These are phyloP conservation scores for Leucosporidium scottii DNA, from an alignment of 768 basidiomycete species.

Conservation along the genomic window DNA sequence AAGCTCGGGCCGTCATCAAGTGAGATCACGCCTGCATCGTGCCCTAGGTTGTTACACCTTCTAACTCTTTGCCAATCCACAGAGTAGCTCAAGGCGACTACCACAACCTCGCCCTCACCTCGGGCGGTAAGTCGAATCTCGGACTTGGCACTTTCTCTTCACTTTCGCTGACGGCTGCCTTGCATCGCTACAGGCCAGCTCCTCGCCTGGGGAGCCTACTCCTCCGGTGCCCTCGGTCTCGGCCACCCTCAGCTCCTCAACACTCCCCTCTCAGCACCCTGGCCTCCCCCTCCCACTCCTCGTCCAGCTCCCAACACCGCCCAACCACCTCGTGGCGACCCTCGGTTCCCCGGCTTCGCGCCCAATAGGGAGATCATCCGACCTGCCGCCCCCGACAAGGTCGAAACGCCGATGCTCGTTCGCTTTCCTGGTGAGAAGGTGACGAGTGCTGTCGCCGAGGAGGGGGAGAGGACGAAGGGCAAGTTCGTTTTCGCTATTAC, in stretches of 20 bases:
- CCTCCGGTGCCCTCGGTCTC: slow-evolving; percentile 73
- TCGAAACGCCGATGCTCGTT: slow-evolving; percentile 61
- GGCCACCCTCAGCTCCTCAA: slow-evolving; percentile 54
- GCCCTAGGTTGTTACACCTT: too few relatives aligned
- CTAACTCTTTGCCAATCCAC: background rate
- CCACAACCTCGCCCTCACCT: slow-evolving; percentile 78
- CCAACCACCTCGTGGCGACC: slow-evolving; percentile 39
- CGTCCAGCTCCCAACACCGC: slow-evolving; percentile 49
- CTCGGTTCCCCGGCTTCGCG: slow-evolving; percentile 37
- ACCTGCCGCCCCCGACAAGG: slow-evolving; percentile 45
- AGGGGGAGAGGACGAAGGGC: slow-evolving; percentile 43
- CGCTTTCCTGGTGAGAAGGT: slow-evolving; percentile 52
- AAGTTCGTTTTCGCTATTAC: slow-evolving; percentile 72
- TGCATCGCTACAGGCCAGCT: slow-evolving; percentile 6
- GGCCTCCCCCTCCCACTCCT: slow-evolving; percentile 44
- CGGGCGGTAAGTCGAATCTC: slow-evolving; percentile 65
- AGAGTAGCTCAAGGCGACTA: slow-evolving; percentile 88
- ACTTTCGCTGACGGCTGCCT: background rate
- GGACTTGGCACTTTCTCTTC: slow-evolving; percentile 54
- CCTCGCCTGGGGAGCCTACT: slow-evolving; percentile 39
- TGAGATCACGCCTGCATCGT: background rate
- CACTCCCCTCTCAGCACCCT: slow-evolving; percentile 48
- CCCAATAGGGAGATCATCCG: slow-evolving; percentile 28
- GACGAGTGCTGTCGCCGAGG: slow-evolving; percentile 42
- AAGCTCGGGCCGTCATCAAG: slow-evolving; percentile 64